Percentiles rank a stretch among this genome's conserved stretches.
phyloP scores from a whole-genome alignment of 768 basidiomycete genomes.

The Neoboletus magnificus region DNA sequence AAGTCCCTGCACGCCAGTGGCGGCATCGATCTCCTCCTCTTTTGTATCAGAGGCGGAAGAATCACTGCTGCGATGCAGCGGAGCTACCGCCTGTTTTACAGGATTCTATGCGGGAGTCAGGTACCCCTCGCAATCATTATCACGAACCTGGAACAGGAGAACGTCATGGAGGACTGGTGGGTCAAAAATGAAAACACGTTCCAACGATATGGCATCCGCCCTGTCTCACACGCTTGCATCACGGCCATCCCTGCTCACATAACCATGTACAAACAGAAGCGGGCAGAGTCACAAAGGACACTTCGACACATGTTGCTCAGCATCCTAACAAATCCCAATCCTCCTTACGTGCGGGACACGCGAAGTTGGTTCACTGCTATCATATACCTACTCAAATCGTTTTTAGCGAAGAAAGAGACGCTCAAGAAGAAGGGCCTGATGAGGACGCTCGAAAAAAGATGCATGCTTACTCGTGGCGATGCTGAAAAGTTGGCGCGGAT shows the following conservation, averaged over 20 bases:
- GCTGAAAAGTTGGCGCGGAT: not conserved
- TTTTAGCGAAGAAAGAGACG: not conserved
- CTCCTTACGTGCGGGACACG: no score
- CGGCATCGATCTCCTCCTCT: conserved; percentile 15
- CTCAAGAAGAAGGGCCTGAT: no score
- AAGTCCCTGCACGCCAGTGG: not conserved
- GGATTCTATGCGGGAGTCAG: conserved; percentile 4
- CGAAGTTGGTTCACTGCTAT: no score
- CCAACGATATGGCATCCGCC: not conserved
- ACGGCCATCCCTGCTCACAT: conserved; percentile 1
- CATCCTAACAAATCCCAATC: not conserved
- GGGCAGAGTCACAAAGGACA: not conserved
- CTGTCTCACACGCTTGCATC: conserved; percentile 10
- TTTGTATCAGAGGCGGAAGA: conserved; percentile 7
- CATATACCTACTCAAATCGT: not conserved
- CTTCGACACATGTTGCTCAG: not conserved
- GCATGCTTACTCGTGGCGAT: not conserved
- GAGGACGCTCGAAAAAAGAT: no score
- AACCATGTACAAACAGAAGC: not conserved
- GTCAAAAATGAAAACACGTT: not conserved
- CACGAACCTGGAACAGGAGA: conserved; percentile 5
- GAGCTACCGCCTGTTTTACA: conserved; percentile 10
- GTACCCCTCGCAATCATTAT: conserved; percentile 12
- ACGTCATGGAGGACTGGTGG: conserved; percentile 15
- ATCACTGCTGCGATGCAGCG: conserved; percentile 3